Conservation (phyloP, 805 yeast species). For the Isabelozyma heimii region DNA sequence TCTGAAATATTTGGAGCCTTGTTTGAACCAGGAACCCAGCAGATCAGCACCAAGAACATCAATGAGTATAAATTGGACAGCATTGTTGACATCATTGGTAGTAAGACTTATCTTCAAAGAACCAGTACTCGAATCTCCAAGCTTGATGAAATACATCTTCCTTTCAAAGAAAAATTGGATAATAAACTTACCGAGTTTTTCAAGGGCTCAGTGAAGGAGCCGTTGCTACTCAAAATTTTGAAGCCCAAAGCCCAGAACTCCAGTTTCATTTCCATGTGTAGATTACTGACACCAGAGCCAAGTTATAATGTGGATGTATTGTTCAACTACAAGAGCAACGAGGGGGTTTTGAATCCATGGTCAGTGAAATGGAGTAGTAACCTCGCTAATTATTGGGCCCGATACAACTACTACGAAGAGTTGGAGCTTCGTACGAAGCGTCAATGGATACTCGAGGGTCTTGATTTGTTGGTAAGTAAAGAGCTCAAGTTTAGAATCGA, state of each 20-base stretch:
- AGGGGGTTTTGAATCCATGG: conserved; percentile 32
- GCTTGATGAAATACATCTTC: conserved; percentile 29
- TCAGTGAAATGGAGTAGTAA: conserved; percentile 29
- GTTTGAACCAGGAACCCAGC: conserved; percentile 19
- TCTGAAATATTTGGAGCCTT: conserved; percentile 33
- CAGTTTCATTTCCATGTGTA: conserved; percentile 34
- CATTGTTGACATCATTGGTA: conserved; percentile 39
- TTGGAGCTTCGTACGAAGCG: conserved; percentile 21
- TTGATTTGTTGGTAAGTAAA: conserved; percentile 20
- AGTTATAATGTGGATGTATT: conserved; percentile 32
- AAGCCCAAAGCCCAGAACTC: conserved; percentile 36
- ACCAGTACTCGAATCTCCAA: conserved; percentile 21
- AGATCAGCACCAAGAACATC: conserved; percentile 16
- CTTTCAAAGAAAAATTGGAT: conserved; percentile 17
- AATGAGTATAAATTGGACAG: conserved; percentile 30
- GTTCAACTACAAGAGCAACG: conserved; percentile 12
- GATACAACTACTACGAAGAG: conserved; percentile 36
- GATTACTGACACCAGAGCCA: conserved; percentile 25
- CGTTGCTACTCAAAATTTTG: conserved; percentile 30
- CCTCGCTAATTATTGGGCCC: conserved; percentile 26
- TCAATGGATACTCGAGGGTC: conserved; percentile 35
- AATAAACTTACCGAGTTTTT: conserved; percentile 18
- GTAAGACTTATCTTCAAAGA: conserved; percentile 35
- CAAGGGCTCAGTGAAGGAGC: conserved; percentile 26
- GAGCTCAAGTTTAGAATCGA: conserved; percentile 31